Evolutionary conservation across 2,329 filamentous ascomycete species (phyloP).

Genomic region (Botrytis hyacinthi): DNA sequence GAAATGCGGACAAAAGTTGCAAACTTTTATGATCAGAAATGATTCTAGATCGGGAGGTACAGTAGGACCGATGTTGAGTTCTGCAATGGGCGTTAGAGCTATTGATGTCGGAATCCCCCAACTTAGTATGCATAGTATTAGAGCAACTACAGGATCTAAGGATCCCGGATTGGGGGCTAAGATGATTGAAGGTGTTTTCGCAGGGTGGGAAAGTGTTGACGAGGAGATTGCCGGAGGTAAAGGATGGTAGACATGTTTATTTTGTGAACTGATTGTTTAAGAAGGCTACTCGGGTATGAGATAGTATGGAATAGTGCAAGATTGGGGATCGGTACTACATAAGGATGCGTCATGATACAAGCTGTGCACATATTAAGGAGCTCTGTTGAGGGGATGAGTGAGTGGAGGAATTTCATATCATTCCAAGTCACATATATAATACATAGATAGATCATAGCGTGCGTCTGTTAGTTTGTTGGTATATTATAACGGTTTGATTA

Average conservation of each 20-base stretch:
- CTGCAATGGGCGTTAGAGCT: slow-evolving; percentile 74
- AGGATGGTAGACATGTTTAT: slow-evolving; percentile 32
- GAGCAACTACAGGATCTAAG: slow-evolving; percentile 79
- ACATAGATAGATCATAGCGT: neutral
- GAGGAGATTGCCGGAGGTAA: slow-evolving; percentile 58
- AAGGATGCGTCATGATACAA: neutral
- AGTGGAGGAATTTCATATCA: neutral
- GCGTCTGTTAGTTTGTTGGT: neutral
- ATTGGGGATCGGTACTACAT: neutral
- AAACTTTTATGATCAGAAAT: slow-evolving; percentile 93
- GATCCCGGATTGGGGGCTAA: slow-evolving; percentile 87
- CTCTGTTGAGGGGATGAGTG: neutral
- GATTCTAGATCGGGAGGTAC: slow-evolving; percentile 87
- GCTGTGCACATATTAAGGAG: neutral
- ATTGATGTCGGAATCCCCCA: slow-evolving; percentile 90
- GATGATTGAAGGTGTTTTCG: slow-evolving; percentile 86
- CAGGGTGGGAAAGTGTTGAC: slow-evolving; percentile 82
- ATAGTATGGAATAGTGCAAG: neutral
- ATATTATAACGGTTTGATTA: neutral
- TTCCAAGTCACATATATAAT: neutral
- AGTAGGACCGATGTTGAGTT: slow-evolving; percentile 87
- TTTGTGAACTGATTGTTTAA: neutral
- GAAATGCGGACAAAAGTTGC: slow-evolving; percentile 67
- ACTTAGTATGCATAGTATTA: slow-evolving; percentile 89
- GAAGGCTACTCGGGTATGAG: neutral